phyloP scores from a whole-genome alignment of 1,139 yeast species.

The Kodamaea sp. region DNA sequence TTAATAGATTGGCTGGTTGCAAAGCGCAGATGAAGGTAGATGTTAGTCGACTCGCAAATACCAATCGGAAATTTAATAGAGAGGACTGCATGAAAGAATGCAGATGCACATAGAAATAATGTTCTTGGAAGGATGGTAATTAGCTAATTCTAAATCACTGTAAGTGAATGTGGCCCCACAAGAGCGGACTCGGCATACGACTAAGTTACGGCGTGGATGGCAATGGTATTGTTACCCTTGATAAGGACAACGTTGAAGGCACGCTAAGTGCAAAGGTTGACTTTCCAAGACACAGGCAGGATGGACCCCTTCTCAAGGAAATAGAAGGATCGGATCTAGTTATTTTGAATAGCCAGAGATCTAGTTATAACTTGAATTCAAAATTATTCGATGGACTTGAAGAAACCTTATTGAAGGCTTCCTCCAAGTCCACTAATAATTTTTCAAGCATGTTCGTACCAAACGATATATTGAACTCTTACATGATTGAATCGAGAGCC shows the following conservation, averaged over 20 bases:
- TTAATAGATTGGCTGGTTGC: no score
- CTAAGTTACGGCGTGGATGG: constrained; percentile 28
- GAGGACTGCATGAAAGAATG: no score
- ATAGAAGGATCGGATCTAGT: constrained; percentile 17
- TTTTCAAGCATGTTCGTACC: constrained; percentile 23
- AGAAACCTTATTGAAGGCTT: background rate
- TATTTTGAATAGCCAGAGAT: constrained; percentile 13
- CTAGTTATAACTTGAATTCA: constrained; percentile 15
- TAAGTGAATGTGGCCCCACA: constrained; percentile 26
- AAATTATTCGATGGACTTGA: constrained; percentile 15
- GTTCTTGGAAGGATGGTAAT: no score
- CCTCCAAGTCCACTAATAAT: background rate
- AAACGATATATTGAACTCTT: constrained; percentile 24
- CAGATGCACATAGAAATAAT: no score
- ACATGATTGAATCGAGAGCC: constrained; percentile 24
- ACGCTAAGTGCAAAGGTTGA: no score
- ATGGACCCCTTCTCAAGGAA: constrained; percentile 18
- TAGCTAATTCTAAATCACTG: no score
- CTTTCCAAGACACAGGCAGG: constrained; percentile 26
- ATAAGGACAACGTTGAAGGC: no score
- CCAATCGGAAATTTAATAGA: no score
- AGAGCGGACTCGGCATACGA: constrained; percentile 22
- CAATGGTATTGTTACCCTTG: constrained; percentile 12
- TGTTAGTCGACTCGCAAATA: no score
- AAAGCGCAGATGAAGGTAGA: no score